Evolutionary conservation across 768 basidiomycete genomes (phyloP).

Genomic region (Cystofilobasidium ferigula): DNA sequence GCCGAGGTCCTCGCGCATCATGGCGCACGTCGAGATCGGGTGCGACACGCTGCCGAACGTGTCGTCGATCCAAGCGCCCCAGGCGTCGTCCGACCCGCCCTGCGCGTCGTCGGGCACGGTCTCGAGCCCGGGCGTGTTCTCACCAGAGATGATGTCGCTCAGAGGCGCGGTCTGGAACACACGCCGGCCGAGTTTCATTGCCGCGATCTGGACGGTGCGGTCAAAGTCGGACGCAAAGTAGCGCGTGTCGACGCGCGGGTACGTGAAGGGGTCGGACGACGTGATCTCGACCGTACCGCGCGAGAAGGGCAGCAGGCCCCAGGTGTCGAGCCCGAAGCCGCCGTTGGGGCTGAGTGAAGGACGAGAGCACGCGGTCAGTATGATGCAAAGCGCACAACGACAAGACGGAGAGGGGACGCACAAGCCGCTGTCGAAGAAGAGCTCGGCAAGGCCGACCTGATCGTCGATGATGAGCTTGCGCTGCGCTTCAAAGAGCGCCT

Average conservation of each 20-base stretch:
- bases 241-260: constrained; percentile 54
- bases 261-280: constrained; percentile 51
- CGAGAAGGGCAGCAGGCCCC: constrained; percentile 51
- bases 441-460: constrained; percentile 51
- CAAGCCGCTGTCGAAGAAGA: constrained; percentile 43
- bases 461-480: constrained; percentile 15
- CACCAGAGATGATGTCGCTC: constrained; percentile 41
- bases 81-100: constrained; percentile 44
- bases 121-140: constrained; percentile 42
- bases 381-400: background rate
- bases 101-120: constrained; percentile 42
- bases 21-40: constrained; percentile 50
- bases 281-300: constrained; percentile 47
- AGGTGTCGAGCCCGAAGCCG: constrained; percentile 45
- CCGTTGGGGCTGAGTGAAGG: constrained; percentile 9
- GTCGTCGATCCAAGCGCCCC: constrained; percentile 44
- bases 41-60: constrained; percentile 47
- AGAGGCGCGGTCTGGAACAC: constrained; percentile 43
- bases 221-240: constrained; percentile 50
- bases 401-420: background rate
- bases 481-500: background rate
- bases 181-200: constrained; percentile 43
- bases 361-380: background rate
- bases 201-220: constrained; percentile 46
- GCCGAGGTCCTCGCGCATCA: constrained; percentile 47